phyloP scores from a whole-genome alignment of 257 asterid genomes.

The Phtheirospermum japonicum region DNA sequence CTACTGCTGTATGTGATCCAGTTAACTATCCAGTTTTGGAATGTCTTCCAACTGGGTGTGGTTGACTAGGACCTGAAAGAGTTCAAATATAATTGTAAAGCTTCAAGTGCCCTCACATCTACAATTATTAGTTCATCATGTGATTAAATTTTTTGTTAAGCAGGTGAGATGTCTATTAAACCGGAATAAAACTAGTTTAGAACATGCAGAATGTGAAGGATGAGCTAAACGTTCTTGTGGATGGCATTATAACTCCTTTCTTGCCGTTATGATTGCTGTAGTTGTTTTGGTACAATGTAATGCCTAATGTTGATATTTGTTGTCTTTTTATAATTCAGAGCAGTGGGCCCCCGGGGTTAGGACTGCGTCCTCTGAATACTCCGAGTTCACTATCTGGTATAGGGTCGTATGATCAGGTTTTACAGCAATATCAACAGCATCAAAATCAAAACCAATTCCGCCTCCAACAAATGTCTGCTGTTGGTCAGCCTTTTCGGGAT shows the following conservation, averaged over 20 bases:
- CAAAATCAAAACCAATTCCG: conserved; percentile 84
- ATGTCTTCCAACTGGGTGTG: conserved; percentile 8
- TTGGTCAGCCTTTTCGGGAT: conserved; percentile 82
- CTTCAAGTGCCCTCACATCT: not conserved
- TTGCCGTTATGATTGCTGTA: conserved; percentile 15
- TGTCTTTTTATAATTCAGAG: conserved; percentile 44
- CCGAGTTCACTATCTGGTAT: conserved; percentile 72
- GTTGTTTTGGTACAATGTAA: conserved; percentile 13
- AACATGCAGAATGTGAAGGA: conserved; percentile 18
- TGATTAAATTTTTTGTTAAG: conserved; percentile 9
- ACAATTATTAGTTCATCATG: conserved; percentile 1
- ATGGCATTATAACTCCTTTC: conserved; percentile 11
- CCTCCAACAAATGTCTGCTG: conserved; percentile 83
- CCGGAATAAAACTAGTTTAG: conserved; percentile 6
- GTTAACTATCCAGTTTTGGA: conserved; percentile 17
- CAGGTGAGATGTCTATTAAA: not conserved
- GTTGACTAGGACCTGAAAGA: conserved; percentile 21
- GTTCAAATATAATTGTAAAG: not conserved
- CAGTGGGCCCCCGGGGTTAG: conserved; percentile 71
- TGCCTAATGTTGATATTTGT: conserved; percentile 22
- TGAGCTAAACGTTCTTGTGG: conserved; percentile 9
- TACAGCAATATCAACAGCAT: conserved; percentile 92
- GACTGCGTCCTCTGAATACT: conserved; percentile 71
- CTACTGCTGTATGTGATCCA: conserved; percentile 14
- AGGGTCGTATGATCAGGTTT: conserved; percentile 82